Conservation (phyloP, 2,329 filamentous ascomycete species). For the Penicillium sp. region DNA sequence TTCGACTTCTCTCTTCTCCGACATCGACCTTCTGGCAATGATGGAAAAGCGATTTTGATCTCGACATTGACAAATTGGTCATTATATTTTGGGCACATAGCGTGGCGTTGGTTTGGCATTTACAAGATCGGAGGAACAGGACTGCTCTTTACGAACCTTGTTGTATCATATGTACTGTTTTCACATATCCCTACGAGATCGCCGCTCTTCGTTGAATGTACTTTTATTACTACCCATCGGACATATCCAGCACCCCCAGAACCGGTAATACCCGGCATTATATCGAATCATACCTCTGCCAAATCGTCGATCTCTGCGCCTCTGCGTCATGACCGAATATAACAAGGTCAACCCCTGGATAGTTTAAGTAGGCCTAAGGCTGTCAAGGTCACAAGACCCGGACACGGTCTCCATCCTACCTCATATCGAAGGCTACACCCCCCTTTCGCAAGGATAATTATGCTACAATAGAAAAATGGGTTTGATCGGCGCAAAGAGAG, state of each 20-base stretch:
- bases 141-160: constrained; percentile 42
- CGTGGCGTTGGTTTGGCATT: constrained; percentile 33
- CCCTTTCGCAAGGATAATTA: neutral
- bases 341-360: neutral
- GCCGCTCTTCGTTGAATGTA: constrained; percentile 53
- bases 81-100: constrained; percentile 32
- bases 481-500: neutral
- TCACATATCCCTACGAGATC: constrained; percentile 47
- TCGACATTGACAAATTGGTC: constrained; percentile 15
- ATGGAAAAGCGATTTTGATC: constrained; percentile 10
- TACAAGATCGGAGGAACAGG: constrained; percentile 17
- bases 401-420: neutral
- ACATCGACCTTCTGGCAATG: neutral
- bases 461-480: neutral
- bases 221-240: constrained; percentile 9
- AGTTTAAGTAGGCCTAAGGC: neutral
- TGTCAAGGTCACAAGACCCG: neutral
- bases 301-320: constrained; percentile 7
- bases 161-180: constrained; percentile 54
- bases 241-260: neutral
- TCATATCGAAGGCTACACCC: neutral
- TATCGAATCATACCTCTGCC: neutral
- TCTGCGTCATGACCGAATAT: neutral
- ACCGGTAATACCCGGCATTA: neutral
- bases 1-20: neutral